phyloP scores from a whole-genome alignment of 1,284 basidiomycete species.

The Apiotrichum porosum region DNA sequence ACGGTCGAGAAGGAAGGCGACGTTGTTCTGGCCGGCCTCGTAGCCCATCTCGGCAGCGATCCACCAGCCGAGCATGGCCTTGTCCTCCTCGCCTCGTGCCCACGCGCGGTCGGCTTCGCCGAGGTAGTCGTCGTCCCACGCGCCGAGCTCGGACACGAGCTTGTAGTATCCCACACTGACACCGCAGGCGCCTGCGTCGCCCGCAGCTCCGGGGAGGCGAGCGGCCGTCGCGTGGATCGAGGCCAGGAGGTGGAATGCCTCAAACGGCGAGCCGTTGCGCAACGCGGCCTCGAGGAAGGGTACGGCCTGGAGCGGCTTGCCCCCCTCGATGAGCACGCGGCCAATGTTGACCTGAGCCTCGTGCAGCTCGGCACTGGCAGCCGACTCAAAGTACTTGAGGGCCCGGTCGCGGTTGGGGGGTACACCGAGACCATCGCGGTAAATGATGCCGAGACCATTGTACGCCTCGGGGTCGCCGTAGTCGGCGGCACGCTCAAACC shows the following conservation, averaged over 20 bases:
- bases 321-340: slow-evolving; percentile 63
- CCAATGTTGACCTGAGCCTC: slow-evolving; percentile 89
- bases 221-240: slow-evolving; percentile 65
- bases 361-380: slow-evolving; percentile 76
- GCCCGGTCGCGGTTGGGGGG: slow-evolving; percentile 53
- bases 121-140: slow-evolving; percentile 80
- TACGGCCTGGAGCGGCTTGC: slow-evolving; percentile 54
- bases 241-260: slow-evolving; percentile 87
- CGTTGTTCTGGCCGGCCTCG: slow-evolving; percentile 91
- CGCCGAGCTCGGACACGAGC: slow-evolving; percentile 76
- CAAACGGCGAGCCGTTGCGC: slow-evolving; percentile 78
- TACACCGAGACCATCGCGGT: slow-evolving; percentile 80
- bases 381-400: slow-evolving; percentile 64
- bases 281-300: slow-evolving; percentile 76
- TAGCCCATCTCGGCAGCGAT: slow-evolving; percentile 87
- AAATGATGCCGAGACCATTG: slow-evolving; percentile 87
- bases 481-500: slow-evolving; percentile 84
- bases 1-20: slow-evolving; percentile 89
- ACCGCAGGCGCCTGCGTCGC: slow-evolving; percentile 58
- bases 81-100: slow-evolving; percentile 61
- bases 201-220: slow-evolving; percentile 26
- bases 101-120: slow-evolving; percentile 76
- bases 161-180: slow-evolving; percentile 80
- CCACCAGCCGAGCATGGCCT: slow-evolving; percentile 79
- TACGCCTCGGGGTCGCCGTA: slow-evolving; percentile 77